A percentile compares a stretch with the other conserved stretches of the same genome.
phyloP scores from a whole-genome alignment of 768 basidiomycete species.

The Naganishia friedmannii region DNA sequence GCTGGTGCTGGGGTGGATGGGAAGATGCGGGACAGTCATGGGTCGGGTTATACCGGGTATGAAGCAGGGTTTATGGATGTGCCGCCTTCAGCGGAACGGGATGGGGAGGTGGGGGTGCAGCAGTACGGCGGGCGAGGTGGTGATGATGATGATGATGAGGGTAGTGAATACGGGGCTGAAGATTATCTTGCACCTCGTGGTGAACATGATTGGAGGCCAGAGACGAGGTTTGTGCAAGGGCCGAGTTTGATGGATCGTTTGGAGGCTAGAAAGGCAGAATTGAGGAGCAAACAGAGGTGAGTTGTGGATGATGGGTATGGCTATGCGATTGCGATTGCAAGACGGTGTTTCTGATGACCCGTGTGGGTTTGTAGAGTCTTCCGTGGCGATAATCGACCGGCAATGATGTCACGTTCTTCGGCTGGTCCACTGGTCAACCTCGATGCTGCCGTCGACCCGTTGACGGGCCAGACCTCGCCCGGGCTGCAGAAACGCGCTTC shows the following conservation, averaged over 20 bases:
- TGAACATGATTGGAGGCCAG: conserved; percentile 31
- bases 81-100: conserved; percentile 62
- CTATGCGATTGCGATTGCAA: no score
- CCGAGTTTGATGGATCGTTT: conserved; percentile 82
- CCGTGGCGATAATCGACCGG: conserved; percentile 79
- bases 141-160: conserved; percentile 53
- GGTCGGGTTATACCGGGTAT: conserved; percentile 44
- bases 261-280: conserved; percentile 73
- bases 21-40: conserved; percentile 63
- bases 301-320: conserved; percentile 32
- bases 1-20: conserved; percentile 65
- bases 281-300: conserved; percentile 80
- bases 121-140: conserved; percentile 51
- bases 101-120: conserved; percentile 60
- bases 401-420: conserved; percentile 71
- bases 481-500: neutral
- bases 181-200: conserved; percentile 34
- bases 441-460: neutral
- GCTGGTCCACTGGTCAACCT: conserved; percentile 24
- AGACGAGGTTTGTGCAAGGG: conserved; percentile 33
- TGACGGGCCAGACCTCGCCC: neutral
- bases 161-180: conserved; percentile 36
- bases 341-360: no score
- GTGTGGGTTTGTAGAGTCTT: conserved; percentile 63
- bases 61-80: conserved; percentile 3